These are phyloP conservation scores for Jasminum sambac DNA, from an alignment of 257 asterid species.

Conservation along the genomic window DNA sequence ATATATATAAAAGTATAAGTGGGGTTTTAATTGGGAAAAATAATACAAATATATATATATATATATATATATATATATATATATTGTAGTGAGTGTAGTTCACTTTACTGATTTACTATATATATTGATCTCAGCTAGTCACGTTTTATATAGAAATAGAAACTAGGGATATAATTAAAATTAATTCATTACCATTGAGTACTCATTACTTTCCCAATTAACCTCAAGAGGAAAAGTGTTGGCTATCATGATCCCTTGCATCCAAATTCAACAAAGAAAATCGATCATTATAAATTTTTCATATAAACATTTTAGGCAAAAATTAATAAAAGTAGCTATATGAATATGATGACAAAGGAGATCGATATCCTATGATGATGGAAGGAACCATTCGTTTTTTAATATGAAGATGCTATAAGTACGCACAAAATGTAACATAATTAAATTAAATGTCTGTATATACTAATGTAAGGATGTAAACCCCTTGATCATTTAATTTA, in stretches of 20 bases:
- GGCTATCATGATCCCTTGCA: conserved; percentile 43
- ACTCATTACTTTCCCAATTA: conserved; percentile 10
- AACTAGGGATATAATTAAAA: not conserved
- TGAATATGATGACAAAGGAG: not conserved
- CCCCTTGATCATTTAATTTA: no score
- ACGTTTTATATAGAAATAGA: not conserved
- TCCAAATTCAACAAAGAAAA: conserved; percentile 36
- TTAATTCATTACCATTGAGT: conserved; percentile 9
- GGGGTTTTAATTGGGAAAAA: not conserved
- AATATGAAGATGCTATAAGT: no score
- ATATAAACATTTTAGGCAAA: not conserved
- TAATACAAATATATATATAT: not conserved
- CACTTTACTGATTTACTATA: not conserved
- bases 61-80: not conserved
- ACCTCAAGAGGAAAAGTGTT: conserved; percentile 26
- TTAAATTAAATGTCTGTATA: no score
- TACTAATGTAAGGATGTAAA: no score
- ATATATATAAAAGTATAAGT: not conserved
- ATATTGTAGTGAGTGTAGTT: not conserved
- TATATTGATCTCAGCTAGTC: not conserved
- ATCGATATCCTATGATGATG: not conserved
- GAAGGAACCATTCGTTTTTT: conserved; percentile 9
- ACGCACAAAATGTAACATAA: no score
- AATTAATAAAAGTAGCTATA: not conserved
- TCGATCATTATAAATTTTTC: not conserved